Conservation (phyloP, 2,329 filamentous ascomycete genomes). For the Sordariomycetes sp. region DNA sequence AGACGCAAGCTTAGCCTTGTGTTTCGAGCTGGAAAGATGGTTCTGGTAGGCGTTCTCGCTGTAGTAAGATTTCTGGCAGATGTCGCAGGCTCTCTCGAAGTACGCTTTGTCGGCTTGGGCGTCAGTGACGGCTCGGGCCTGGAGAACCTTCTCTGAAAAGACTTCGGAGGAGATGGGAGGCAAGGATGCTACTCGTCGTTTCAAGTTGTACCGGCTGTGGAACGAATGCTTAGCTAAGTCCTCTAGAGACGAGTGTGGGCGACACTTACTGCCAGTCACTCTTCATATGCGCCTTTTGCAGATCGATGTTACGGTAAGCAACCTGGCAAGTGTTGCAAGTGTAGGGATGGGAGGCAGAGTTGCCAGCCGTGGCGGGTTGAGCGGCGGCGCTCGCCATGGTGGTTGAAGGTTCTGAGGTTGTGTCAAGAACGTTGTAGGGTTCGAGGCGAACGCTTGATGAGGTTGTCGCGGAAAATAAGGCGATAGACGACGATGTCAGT, state of each 20-base stretch:
- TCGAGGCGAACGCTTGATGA: too few species aligned
- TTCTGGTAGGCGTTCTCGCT: constrained; percentile 95
- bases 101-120: constrained; percentile 82
- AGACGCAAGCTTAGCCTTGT: constrained; percentile 53
- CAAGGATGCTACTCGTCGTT: constrained; percentile 82
- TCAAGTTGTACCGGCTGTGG: constrained; percentile 82
- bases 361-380: constrained; percentile 18
- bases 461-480: background rate
- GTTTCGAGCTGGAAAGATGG: constrained; percentile 84
- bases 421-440: too few species aligned
- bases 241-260: background rate
- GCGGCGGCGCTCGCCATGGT: constrained; percentile 36
- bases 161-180: constrained; percentile 86
- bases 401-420: constrained; percentile 1
- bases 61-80: constrained; percentile 88
- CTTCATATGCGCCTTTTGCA: constrained; percentile 94
- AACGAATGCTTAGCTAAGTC: constrained; percentile 1
- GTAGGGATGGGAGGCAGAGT: constrained; percentile 65
- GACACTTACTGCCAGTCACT: constrained; percentile 93
- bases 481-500: background rate
- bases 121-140: constrained; percentile 74
- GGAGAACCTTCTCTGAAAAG: constrained; percentile 92
- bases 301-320: constrained; percentile 86
- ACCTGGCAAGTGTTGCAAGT: constrained; percentile 98
- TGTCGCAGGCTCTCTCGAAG: constrained; percentile 74